Percentiles rank a stretch among this genome's conserved stretches.
Conservation (phyloP, 352 stramenopile species). For the Pythium dissimile region DNA sequence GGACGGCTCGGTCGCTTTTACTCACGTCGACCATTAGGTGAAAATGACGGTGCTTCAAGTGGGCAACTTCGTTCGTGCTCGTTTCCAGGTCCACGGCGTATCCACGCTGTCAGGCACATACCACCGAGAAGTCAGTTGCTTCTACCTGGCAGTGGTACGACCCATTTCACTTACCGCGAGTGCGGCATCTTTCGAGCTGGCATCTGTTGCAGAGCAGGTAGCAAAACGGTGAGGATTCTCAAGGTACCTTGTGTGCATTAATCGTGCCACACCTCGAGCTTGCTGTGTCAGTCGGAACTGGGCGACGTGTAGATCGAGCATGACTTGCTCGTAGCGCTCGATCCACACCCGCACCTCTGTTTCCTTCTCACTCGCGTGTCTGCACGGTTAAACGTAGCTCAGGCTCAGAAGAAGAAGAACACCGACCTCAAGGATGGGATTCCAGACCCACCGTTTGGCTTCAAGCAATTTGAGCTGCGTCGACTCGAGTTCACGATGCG, state of each 20-base stretch:
- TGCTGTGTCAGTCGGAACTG: constrained; percentile 68
- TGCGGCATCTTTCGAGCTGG: constrained; percentile 59
- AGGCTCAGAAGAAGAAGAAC: background rate
- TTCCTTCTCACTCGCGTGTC: constrained; percentile 45
- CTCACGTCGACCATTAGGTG: constrained; percentile 45
- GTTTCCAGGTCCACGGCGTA: constrained; percentile 46
- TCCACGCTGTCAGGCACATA: constrained; percentile 32
- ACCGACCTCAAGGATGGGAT: background rate
- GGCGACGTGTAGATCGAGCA: constrained; percentile 76
- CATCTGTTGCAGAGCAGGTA: too few species aligned
- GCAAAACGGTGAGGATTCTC: background rate
- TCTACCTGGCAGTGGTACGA: background rate
- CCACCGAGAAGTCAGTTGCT: background rate
- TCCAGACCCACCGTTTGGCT: constrained; percentile 44
- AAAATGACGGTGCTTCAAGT: constrained; percentile 36
- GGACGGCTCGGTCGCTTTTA: constrained; percentile 54
- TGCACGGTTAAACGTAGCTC: background rate
- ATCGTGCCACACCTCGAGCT: constrained; percentile 39
- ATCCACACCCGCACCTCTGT: constrained; percentile 68
- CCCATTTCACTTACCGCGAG: constrained; percentile 52
- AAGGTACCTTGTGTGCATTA: background rate
- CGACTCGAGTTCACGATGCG: constrained; percentile 58
- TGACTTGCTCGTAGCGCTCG: constrained; percentile 79
- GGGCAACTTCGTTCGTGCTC: constrained; percentile 23
- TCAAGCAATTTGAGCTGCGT: constrained; percentile 67